Conservation (phyloP, 2,329 filamentous ascomycete species). For the Aspergillaceae sp. region DNA sequence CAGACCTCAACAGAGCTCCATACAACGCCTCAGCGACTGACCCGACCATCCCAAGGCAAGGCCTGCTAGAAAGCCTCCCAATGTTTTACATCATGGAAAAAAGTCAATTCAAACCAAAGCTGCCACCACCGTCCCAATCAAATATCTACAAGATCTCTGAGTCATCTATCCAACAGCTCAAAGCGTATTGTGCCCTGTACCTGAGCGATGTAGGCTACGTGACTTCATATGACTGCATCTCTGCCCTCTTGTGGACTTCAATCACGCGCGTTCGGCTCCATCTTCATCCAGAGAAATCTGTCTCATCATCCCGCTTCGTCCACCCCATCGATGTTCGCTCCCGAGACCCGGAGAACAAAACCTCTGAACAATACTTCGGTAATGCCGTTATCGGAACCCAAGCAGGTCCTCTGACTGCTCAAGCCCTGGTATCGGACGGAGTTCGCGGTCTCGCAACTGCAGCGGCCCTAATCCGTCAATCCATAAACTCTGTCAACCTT, state of each 20-base stretch:
- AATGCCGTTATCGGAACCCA: conserved; percentile 12
- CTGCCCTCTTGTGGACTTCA: conserved; percentile 16
- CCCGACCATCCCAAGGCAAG: conserved; percentile 2
- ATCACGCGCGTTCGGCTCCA: conserved; percentile 14
- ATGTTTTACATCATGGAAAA: conserved; percentile 11
- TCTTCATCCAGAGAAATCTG: conserved; percentile 8
- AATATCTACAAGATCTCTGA: conserved; percentile 11
- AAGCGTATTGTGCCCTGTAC: conserved; percentile 6
- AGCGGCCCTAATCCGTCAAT: conserved; percentile 14
- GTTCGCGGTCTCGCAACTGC: conserved; percentile 9
- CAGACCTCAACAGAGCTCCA: conserved; percentile 12
- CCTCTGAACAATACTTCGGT: conserved; percentile 15
- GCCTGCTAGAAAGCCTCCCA: conserved; percentile 5
- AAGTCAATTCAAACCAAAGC: conserved; percentile 4
- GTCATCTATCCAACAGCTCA: conserved; percentile 9
- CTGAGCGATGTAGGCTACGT: conserved; percentile 11
- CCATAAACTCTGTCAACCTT: conserved; percentile 7
- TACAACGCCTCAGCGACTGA: conserved; percentile 7
- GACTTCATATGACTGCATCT: conserved; percentile 19
- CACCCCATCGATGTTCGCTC: conserved; percentile 16
- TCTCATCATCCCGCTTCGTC: conserved; percentile 6
- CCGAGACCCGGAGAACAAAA: conserved; percentile 12
- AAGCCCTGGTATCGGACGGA: conserved; percentile 5
- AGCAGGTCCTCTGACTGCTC: conserved; percentile 8
- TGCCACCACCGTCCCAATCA: conserved; percentile 4